Base-by-base conservation (phyloP, 257 asterid genomes). In the Salvia hispanica region DNA sequence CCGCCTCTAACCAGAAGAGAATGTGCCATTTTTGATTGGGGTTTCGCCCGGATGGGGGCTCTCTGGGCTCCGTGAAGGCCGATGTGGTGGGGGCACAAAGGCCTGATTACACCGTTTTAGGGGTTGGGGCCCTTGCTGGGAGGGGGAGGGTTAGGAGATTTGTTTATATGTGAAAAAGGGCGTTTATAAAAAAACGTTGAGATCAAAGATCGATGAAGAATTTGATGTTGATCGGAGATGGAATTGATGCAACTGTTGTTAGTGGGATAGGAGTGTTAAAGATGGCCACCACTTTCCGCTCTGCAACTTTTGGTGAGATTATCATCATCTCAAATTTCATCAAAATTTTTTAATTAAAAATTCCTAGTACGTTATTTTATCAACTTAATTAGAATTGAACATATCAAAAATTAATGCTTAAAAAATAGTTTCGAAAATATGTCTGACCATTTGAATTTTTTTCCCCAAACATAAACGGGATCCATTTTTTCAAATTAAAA, bases 231-330 rank as follows among this genome's bases (percentile, higher is more conserved):
- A 51, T 82, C 33, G 96, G 96, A 57, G 94, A 86, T 74, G 96
- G 96, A 5, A 84, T 86, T 36, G 96, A 82, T 69, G 80, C 77
- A 7, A 88, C 96, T 0, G 47, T 88, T 66, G 76, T 88, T 62
- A 79, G 84, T 0, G 84, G 86, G 66, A 57, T 39, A 76, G 62
- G 57, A 88, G 76, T 55, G 84, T 51, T 44, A 64, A 36, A 25
- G 90, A 82, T 72, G 90, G 92, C 31, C 74, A 83, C 88, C 52
- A 88, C 95, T 37, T 80, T 80, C 43, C 78, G 87, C 40, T 83
- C 95, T 10, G 95, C 95, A 46, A 88, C 96, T 58, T 84, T 86
- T 67, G 94, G 96, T 88, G 39, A 69, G 79, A 14, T 31, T 62
- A 14, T 42, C 3, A 62, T 62, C 48, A 36, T 5, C 43, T 39